Base-by-base conservation (phyloP, 2,329 filamentous ascomycete genomes). In the Paracorniculantispora psalliotae region DNA sequence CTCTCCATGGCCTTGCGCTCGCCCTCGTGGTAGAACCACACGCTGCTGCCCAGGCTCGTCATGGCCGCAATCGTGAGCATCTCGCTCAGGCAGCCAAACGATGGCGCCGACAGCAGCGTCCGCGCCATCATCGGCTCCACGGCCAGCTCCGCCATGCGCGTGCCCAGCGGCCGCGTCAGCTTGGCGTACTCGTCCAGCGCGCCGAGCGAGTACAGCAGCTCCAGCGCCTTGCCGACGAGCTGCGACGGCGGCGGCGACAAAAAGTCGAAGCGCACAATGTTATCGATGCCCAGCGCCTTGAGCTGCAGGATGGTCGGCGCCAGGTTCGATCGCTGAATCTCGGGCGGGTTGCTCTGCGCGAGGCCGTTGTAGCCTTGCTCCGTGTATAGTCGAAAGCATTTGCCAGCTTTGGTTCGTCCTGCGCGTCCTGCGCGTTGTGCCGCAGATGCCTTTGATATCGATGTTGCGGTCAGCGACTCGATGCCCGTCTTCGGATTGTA, bases 111-210 rank as follows among this genome's bases (percentile, higher is more conserved):
- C 9, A 97, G 83, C 4, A 97, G 79, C 0, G 89, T 90, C 74
- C 93, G 96, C 7, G 89, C 91, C 83, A 97, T 94, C 91, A 97
- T 97, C 0, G 94, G 94, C 66, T 96, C 91, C 8, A 97, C 84
- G 0, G 92, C 89, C 46, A 99, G 79, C 71, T 97, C 93, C 0
- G 94, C 93, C 92, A 97, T 97, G 46, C 91, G 84, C 61, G 85
- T 80, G 1, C 94, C 94, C n/a, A 97, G 78, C 0, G 94, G 92
- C 65, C 85, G 87, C 2, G 93, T 97, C 28, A 99, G 83, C 69
- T 93, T 96, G 15, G 92, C 92, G 68, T 96, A 93, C 55, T 89
- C 85, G 67, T 97, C 92, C 13, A 99, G 76, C 0, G 92, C 92
- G 7, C 92, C 92, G 6, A 97, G 76, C 0, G 91, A 90, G 71